These are phyloP conservation scores for Fraxinus paxiana DNA, from an alignment of 305 asterid genomes.

Conservation along the genomic window DNA sequence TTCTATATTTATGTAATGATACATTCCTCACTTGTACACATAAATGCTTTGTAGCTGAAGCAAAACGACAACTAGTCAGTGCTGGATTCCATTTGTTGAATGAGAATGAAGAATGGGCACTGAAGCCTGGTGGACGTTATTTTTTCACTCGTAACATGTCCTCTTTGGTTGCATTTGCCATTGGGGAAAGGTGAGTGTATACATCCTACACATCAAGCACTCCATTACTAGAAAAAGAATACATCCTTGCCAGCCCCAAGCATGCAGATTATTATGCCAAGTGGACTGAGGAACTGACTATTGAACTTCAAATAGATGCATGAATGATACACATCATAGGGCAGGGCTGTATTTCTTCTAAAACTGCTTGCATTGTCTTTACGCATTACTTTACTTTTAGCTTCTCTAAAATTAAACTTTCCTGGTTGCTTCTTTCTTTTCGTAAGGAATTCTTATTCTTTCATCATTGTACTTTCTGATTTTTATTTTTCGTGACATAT, in stretches of 20 bases:
- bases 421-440: constrained; percentile 4
- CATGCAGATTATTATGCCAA: constrained; percentile 13
- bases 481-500: constrained; percentile 2
- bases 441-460: constrained; percentile 1
- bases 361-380: constrained; percentile 5
- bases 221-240: constrained; percentile 12
- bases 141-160: constrained; percentile 94
- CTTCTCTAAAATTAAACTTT: constrained; percentile 9
- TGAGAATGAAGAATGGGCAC: constrained; percentile 86
- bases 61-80: constrained; percentile 70
- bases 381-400: neutral
- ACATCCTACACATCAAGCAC: constrained; percentile 8
- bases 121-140: constrained; percentile 95
- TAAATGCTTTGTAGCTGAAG: constrained; percentile 63
- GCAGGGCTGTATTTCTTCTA: neutral
- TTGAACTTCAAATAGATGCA: neutral
- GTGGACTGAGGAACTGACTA: constrained; percentile 13
- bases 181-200: constrained; percentile 78
- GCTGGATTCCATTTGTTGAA: constrained; percentile 86
- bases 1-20: neutral
- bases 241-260: constrained; percentile 13
- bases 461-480: neutral
- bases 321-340: neutral
- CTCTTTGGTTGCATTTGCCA: constrained; percentile 83
- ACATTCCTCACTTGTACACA: constrained; percentile 7